Base-by-base conservation (phyloP, 345 rosid genomes). In the Raphanus sativus region DNA sequence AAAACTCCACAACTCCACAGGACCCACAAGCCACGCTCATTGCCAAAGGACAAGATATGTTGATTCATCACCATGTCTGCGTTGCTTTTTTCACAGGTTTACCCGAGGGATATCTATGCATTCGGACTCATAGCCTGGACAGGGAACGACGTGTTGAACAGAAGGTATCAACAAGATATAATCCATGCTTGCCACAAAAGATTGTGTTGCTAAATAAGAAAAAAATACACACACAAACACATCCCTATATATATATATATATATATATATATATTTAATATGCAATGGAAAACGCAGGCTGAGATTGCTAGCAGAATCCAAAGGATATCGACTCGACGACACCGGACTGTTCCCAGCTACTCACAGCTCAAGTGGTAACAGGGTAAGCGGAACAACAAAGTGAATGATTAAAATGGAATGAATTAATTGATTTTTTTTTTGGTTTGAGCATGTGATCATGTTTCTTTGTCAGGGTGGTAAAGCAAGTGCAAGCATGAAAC, bases 101-200 rank as follows among this genome's bases (percentile, higher is more conserved):
- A 86, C 84, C 99, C 99, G 8, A 89, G 86, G 84, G 93, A 89
- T 70, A 92, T 91, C 30, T 81, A 92, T 81, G 96, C 97, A 8
- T 92, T 88, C 73, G 98, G 99, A 78, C 85, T 95, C 69, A 82
- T 95, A 85, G 90, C 96, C 4, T 92, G 99, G 99, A 95, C 98
- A 8, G 99, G 99, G 45, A 89, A 92, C 85, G 98, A 92, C 32
- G 96, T 92, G 42, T 74, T 95, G 65, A 95, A 95, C 84, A 83
- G 99, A 77, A 87, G 98, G 99, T n/a, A n/a, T n/a, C n/a, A n/a
- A n/a, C n/a, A n/a, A n/a, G n/a, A n/a, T n/a, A n/a, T 38, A 52
- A 6, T 52, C 28, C 66, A 15, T 21, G 21, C 21, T 0, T 21
- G 21, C 0, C 25, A 65, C 58, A 9, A 66, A 38, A 56, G 13